These are phyloP conservation scores for Biscogniauxia marginata DNA, from an alignment of 2,329 filamentous ascomycete genomes.

Conservation along the genomic window DNA sequence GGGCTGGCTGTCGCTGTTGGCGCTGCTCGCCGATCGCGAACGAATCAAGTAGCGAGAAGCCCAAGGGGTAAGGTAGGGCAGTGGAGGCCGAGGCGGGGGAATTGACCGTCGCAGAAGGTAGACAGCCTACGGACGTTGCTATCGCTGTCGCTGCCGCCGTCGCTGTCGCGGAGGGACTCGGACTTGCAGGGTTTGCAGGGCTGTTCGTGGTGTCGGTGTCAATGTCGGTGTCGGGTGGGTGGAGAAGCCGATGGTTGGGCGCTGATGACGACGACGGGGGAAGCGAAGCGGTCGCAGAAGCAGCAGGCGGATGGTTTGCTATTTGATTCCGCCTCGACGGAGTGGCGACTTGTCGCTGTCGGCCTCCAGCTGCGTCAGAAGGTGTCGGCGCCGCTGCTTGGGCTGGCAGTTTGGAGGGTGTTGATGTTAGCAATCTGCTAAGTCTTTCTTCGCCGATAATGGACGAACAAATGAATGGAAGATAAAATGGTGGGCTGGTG, in stretches of 20 bases:
- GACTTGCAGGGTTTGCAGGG: slow-evolving; percentile 16
- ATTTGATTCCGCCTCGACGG: background rate
- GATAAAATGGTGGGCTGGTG: background rate
- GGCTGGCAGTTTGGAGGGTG: background rate
- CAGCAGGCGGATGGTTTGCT: background rate
- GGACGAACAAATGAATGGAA: background rate
- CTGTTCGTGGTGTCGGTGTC: background rate
- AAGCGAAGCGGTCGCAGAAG: background rate
- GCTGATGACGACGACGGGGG: slow-evolving; percentile 10
- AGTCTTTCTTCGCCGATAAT: background rate
- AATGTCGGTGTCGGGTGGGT: background rate
- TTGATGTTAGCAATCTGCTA: background rate
- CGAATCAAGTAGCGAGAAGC: slow-evolving; percentile 4
- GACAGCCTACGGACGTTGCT: background rate
- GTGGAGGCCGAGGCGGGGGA: background rate
- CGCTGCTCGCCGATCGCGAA: slow-evolving; percentile 12
- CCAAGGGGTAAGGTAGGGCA: background rate
- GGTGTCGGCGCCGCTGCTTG: background rate
- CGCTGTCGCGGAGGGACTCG: background rate
- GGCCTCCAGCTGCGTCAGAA: background rate
- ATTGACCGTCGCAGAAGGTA: background rate
- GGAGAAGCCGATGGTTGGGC: slow-evolving; percentile 19
- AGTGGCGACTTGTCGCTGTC: background rate
- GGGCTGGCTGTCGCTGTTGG: background rate
- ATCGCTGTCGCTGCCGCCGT: background rate